Evolutionary conservation across 768 basidiomycete genomes (phyloP).

Genomic region (Kwoniella botswanensis): DNA sequence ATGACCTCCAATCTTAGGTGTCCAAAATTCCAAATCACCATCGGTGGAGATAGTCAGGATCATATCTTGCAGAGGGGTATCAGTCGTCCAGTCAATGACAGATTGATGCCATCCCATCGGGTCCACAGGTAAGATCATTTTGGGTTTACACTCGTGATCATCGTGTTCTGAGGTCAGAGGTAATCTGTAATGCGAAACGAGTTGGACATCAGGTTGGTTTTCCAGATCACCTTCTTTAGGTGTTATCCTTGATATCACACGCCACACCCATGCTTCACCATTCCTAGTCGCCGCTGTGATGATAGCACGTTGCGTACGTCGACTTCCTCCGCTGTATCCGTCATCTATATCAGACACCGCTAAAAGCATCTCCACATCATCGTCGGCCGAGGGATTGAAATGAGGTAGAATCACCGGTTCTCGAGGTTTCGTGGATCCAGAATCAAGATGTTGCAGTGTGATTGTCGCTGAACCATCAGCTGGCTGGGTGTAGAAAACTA

Average conservation of each 20-base stretch:
- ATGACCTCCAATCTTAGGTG: slow-evolving; percentile 62
- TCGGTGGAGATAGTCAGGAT: slow-evolving; percentile 75
- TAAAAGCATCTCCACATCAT: slow-evolving; percentile 45
- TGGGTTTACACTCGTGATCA: slow-evolving; percentile 13
- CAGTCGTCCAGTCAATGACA: slow-evolving; percentile 52
- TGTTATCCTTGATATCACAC: slow-evolving; percentile 31
- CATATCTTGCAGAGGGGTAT: slow-evolving; percentile 63
- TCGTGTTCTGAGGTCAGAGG: slow-evolving; percentile 27
- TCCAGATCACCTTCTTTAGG: slow-evolving; percentile 9
- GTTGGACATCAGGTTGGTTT: slow-evolving; percentile 19
- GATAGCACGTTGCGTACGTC: slow-evolving; percentile 43
- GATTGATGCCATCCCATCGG: slow-evolving; percentile 59
- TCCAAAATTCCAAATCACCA: slow-evolving; percentile 89
- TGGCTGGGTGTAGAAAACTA: slow-evolving; percentile 34
- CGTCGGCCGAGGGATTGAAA: slow-evolving; percentile 28
- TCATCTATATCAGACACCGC: slow-evolving; percentile 58
- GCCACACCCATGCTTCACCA: slow-evolving; percentile 53
- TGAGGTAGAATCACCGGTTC: slow-evolving; percentile 32
- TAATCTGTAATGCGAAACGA: slow-evolving; percentile 34
- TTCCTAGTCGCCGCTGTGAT: slow-evolving; percentile 47
- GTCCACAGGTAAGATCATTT: slow-evolving; percentile 51
- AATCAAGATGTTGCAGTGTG: slow-evolving; percentile 45
- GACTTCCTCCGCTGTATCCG: slow-evolving; percentile 37
- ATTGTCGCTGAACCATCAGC: slow-evolving; percentile 17
- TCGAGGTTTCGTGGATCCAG: slow-evolving; percentile 20